Evolutionary conservation across 2,329 filamentous ascomycete species (phyloP).

Genomic region (Lecanicillium sp.): DNA sequence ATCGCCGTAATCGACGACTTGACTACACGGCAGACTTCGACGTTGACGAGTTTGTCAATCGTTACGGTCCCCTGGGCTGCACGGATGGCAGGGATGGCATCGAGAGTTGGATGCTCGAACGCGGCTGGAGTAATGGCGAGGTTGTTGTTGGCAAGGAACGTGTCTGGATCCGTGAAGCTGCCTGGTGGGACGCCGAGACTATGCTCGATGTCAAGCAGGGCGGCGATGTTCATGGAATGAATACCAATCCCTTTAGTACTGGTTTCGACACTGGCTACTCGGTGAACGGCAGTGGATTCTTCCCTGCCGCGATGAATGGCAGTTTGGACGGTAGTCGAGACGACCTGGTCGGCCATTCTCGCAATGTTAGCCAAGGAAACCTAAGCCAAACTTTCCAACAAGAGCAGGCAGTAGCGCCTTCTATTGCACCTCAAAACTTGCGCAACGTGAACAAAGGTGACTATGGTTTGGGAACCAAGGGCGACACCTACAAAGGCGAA

Average conservation of each 20-base stretch:
- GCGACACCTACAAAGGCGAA: slow-evolving; percentile 67
- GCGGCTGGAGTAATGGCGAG: slow-evolving; percentile 97
- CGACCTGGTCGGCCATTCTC: slow-evolving; percentile 53
- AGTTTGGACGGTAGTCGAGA: slow-evolving; percentile 63
- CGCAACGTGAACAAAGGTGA: slow-evolving; percentile 60
- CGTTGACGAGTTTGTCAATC: slow-evolving; percentile 77
- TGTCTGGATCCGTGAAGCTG: slow-evolving; percentile 87
- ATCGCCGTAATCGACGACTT: slow-evolving; percentile 79
- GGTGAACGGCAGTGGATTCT: slow-evolving; percentile 59
- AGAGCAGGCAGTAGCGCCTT: slow-evolving; percentile 41
- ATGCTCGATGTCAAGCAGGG: slow-evolving; percentile 84
- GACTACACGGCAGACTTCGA: slow-evolving; percentile 98
- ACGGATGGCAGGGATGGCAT: slow-evolving; percentile 86
- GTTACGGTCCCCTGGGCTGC: slow-evolving; percentile 79
- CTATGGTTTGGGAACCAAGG: slow-evolving; percentile 82
- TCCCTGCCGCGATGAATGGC: slow-evolving; percentile 51
- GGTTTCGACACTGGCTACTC: slow-evolving; percentile 66
- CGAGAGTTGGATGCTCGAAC: slow-evolving; percentile 86
- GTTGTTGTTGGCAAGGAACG: slow-evolving; percentile 85
- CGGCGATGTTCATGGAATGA: slow-evolving; percentile 32
- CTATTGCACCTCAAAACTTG: slow-evolving; percentile 51
- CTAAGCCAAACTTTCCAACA: slow-evolving; percentile 38
- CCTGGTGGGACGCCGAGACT: slow-evolving; percentile 96
- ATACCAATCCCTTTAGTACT: slow-evolving; percentile 35
- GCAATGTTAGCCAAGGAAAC: slow-evolving; percentile 48